Evolutionary conservation across 352 stramenopile genomes (phyloP).

Genomic region (Globisporangium rhizosaccharum): DNA sequence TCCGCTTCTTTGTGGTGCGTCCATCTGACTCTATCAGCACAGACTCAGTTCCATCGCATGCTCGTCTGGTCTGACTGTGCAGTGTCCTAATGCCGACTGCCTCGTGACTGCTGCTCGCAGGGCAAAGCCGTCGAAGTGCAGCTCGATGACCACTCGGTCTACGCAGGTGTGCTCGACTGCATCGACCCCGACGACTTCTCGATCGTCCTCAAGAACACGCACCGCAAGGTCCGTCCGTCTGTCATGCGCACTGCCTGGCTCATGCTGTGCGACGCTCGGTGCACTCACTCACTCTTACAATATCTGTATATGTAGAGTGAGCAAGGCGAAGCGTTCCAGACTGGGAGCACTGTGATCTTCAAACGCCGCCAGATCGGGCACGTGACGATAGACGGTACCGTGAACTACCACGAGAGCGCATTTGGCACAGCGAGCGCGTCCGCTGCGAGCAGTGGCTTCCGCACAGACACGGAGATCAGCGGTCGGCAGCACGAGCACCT

Average conservation of each 20-base stretch:
- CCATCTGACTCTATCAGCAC: too few species aligned
- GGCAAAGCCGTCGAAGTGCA: slow-evolving; percentile 71
- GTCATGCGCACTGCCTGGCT: too few species aligned
- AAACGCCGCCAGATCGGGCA: slow-evolving; percentile 61
- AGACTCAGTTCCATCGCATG: not conserved
- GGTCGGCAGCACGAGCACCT: slow-evolving; percentile 56
- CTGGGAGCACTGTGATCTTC: slow-evolving; percentile 74
- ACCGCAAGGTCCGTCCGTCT: slow-evolving; percentile 25
- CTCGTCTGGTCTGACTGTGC: not conserved
- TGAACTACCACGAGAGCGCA: slow-evolving; percentile 55
- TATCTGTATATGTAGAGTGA: slow-evolving; percentile 15
- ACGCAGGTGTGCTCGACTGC: slow-evolving; percentile 70
- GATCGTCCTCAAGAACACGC: slow-evolving; percentile 74
- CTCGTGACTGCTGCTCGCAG: slow-evolving; percentile 4
- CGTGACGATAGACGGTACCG: slow-evolving; percentile 44
- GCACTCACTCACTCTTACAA: not conserved
- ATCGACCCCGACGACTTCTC: slow-evolving; percentile 83
- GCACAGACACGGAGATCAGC: slow-evolving; percentile 92
- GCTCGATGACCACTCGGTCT: slow-evolving; percentile 54
- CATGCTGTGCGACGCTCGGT: too few species aligned
- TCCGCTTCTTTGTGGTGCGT: slow-evolving; percentile 65
- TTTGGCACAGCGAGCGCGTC: slow-evolving; percentile 17
- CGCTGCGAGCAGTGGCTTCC: slow-evolving; percentile 29
- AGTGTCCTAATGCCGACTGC: too few species aligned
- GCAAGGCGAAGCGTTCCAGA: slow-evolving; percentile 48